Percentiles rank a stretch among this genome's conserved stretches.
Evolutionary conservation across 169 alveolate genomes (phyloP).

Genomic region (Cryptosporidium meleagridis): DNA sequence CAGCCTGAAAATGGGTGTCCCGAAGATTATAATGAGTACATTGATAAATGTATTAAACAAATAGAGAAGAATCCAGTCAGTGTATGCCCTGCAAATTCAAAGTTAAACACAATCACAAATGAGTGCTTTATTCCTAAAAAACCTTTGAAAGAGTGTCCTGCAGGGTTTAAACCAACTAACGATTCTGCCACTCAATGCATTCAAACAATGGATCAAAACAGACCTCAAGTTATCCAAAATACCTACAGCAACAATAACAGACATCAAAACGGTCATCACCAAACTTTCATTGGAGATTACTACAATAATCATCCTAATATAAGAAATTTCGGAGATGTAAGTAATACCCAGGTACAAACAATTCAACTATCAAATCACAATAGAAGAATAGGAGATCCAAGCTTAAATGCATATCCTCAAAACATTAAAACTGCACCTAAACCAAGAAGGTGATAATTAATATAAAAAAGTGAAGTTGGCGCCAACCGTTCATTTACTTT

Average conservation of each 20-base stretch:
- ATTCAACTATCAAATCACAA: neutral
- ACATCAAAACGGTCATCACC: slow-evolving; percentile 4
- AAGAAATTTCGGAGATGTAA: neutral
- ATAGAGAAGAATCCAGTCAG: slow-evolving; percentile 38
- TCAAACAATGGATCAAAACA: neutral
- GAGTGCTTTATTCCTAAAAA: slow-evolving; percentile 54
- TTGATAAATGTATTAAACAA: slow-evolving; percentile 67
- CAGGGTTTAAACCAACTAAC: slow-evolving; percentile 45
- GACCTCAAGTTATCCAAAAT: neutral
- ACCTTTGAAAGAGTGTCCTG: slow-evolving; percentile 67
- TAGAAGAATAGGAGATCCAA: slow-evolving; percentile 6
- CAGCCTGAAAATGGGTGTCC: slow-evolving; percentile 65
- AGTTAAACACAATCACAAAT: slow-evolving; percentile 46
- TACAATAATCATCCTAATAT: neutral
- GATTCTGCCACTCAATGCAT: slow-evolving; percentile 40
- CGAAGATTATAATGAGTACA: slow-evolving; percentile 47
- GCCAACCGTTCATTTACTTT: neutral
- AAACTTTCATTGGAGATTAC: neutral
- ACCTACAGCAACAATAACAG: neutral
- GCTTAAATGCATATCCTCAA: neutral
- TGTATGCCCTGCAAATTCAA: slow-evolving; percentile 68
- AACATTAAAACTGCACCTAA: slow-evolving; percentile 43
- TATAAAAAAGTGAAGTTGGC: neutral
- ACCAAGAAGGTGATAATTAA: slow-evolving; percentile 21
- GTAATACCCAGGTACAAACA: neutral